A percentile compares a stretch with the other conserved stretches of the same genome.
phyloP scores from a whole-genome alignment of 2,329 filamentous ascomycete species.

The Fusarium sp. region DNA sequence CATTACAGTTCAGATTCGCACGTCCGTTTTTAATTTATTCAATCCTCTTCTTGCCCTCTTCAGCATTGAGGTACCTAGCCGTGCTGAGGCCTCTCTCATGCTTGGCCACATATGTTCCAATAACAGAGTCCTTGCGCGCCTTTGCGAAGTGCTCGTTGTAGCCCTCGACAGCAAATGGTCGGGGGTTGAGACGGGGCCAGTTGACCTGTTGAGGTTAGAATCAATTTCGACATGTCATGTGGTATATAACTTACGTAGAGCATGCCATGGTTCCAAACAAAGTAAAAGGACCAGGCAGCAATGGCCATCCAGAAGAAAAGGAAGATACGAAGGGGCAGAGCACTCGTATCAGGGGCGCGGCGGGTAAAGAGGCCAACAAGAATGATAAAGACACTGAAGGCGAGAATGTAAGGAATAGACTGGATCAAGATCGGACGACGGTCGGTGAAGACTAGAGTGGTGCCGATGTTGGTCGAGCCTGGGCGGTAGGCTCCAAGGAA shows the following conservation, averaged over 20 bases:
- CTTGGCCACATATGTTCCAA: constrained; percentile 74
- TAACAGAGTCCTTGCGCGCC: constrained; percentile 82
- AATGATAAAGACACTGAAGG: constrained; percentile 86
- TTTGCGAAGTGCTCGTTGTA: constrained; percentile 88
- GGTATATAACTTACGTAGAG: constrained; percentile 81
- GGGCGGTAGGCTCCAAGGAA: constrained; percentile 91
- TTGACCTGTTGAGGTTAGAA: constrained; percentile 74
- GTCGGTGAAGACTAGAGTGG: constrained; percentile 82
- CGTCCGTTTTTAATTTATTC: constrained; percentile 65
- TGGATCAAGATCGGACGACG: constrained; percentile 88
- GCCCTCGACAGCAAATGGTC: constrained; percentile 85
- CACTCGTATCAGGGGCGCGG: constrained; percentile 75
- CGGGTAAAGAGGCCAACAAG: constrained; percentile 79
- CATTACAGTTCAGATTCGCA: constrained; percentile 12
- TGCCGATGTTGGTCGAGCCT: constrained; percentile 75
- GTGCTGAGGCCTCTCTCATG: constrained; percentile 89
- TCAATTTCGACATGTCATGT: background rate
- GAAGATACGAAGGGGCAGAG: constrained; percentile 86
- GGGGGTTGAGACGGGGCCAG: constrained; percentile 96
- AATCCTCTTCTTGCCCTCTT: constrained; percentile 98
- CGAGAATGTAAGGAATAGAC: constrained; percentile 90
- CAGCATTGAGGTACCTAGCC: constrained; percentile 82
- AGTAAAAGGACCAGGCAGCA: constrained; percentile 76
- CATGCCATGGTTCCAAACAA: constrained; percentile 87
- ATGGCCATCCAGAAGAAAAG: constrained; percentile 80